Conservation (phyloP, 225 moss, liverwort and hornwort genomes). For the Pleurozium schreberi region DNA sequence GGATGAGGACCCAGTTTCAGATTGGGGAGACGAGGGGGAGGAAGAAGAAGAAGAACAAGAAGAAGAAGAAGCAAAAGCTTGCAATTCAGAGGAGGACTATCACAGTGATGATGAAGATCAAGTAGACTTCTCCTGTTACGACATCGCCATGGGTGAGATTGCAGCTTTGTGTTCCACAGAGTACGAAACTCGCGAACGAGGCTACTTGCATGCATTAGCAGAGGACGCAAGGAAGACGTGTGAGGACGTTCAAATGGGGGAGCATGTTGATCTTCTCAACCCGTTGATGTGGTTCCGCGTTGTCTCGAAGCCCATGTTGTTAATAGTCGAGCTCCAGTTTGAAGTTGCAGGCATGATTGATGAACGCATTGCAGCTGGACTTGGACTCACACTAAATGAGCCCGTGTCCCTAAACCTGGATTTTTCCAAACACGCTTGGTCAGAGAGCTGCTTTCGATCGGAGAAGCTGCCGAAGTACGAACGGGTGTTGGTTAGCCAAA, state of each 20-base stretch:
- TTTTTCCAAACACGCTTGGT: constrained; percentile 40
- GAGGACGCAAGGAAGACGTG: constrained; percentile 33
- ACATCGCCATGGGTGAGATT: constrained; percentile 8
- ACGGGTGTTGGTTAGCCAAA: constrained; percentile 7
- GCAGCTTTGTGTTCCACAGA: neutral
- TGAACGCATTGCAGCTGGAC: constrained; percentile 37
- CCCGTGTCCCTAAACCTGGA: constrained; percentile 30
- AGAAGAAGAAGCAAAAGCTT: neutral
- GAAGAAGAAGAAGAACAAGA: too few species aligned
- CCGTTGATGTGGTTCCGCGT: constrained; percentile 35
- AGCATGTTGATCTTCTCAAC: neutral
- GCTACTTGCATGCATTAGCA: constrained; percentile 16
- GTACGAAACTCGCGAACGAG: constrained; percentile 1
- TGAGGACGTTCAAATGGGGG: constrained; percentile 2
- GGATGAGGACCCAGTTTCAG: neutral
- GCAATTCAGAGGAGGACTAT: neutral
- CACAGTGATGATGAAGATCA: constrained; percentile 5
- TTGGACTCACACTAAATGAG: constrained; percentile 24
- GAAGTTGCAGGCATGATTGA: constrained; percentile 46
- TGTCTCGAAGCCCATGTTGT: constrained; percentile 4
- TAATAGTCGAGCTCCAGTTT: constrained; percentile 31
- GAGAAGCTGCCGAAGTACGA: constrained; percentile 6
- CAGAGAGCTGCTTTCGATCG: constrained; percentile 1
- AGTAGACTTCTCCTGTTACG: constrained; percentile 6
- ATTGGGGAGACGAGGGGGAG: neutral